Evolutionary conservation across 1,284 basidiomycete species (phyloP), one percentile per base, ranked within the genome.

Genomic region (Cystobasidiaceae sp.): DNA sequence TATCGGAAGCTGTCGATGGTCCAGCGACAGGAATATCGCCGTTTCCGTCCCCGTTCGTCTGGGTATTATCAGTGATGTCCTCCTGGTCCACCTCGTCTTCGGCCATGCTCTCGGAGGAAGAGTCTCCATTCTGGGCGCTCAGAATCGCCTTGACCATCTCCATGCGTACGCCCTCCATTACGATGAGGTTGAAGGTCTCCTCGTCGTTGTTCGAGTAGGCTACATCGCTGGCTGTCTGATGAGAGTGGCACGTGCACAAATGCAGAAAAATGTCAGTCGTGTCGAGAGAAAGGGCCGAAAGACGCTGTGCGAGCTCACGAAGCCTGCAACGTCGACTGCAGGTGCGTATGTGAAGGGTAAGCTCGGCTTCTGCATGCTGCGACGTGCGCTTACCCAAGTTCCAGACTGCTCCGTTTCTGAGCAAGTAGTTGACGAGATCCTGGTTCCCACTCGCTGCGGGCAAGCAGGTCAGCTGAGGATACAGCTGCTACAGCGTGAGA

Each of bases 331-430:
- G 64, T 71, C 70, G 17, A 67, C 67, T 17, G 37, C 15, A 13
- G 6, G 8, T 23, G 19, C 6, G 9, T 3, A 3, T 32, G 28
- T 21, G 28, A 21, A 54, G 41, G n/a, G n/a, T 21, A 32, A 3
- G 27, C n/a, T n/a, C n/a, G n/a, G n/a, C n/a, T n/a, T n/a, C n/a
- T n/a, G n/a, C n/a, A n/a, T n/a, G n/a, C n/a, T n/a, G n/a, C n/a
- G n/a, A n/a, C n/a, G n/a, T n/a, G n/a, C n/a, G n/a, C 82, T 71
- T 68, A 86, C 89, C 85, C 67, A 88, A 83, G 76, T 96, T 97
- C 94, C 94, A 98, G 0, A 93, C 75, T 0, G 91, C 93, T 1
- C 94, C 93, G 58, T 84, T 81, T n/a, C 85, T 80, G 28, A 98
- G 80, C 44, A 97, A 79, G 3, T 83, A 74, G 63, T 82, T 81